These are phyloP conservation scores for Breynia disticha DNA, from an alignment of 441 rosid genomes.

Conservation along the genomic window DNA sequence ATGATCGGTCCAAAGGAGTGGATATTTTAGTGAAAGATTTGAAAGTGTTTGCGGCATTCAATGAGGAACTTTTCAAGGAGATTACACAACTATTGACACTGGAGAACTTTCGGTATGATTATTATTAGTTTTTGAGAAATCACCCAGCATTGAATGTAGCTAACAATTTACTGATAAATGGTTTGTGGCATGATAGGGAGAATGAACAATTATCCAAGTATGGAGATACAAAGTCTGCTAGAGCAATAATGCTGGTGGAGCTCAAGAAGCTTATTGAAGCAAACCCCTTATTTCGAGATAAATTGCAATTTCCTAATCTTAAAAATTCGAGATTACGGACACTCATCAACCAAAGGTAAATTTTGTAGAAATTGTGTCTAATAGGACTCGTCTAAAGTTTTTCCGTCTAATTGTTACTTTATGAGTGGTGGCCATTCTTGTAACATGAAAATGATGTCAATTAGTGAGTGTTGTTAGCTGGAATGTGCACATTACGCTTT, in stretches of 20 bases:
- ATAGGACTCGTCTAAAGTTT: too few relatives aligned
- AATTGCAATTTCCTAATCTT: constrained; percentile 38
- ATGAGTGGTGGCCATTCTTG: too few relatives aligned
- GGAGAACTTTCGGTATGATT: constrained; percentile 33
- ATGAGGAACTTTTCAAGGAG: constrained; percentile 38
- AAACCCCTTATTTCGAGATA: constrained; percentile 37
- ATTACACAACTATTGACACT: constrained; percentile 44
- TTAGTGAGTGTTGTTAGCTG: not conserved
- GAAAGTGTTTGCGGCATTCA: constrained; percentile 30
- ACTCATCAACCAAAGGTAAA: constrained; percentile 49
- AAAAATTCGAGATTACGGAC: constrained; percentile 33
- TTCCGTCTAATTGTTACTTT: too few relatives aligned
- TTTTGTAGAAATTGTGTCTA: not conserved
- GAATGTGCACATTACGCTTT: too few relatives aligned
- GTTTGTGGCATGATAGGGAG: constrained; percentile 31
- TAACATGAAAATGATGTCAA: too few relatives aligned
- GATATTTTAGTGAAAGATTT: constrained; percentile 45
- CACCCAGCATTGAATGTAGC: too few relatives aligned
- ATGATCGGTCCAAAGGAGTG: constrained; percentile 41
- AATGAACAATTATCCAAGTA: constrained; percentile 34
- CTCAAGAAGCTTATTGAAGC: constrained; percentile 43
- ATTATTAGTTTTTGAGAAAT: too few relatives aligned
- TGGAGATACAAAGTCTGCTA: constrained; percentile 37
- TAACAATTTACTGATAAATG: too few relatives aligned
- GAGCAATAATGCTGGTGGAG: constrained; percentile 30